These are phyloP conservation scores for Cenococcum geophilum DNA, from an alignment of 495 filamentous ascomycete species.

Conservation along the genomic window DNA sequence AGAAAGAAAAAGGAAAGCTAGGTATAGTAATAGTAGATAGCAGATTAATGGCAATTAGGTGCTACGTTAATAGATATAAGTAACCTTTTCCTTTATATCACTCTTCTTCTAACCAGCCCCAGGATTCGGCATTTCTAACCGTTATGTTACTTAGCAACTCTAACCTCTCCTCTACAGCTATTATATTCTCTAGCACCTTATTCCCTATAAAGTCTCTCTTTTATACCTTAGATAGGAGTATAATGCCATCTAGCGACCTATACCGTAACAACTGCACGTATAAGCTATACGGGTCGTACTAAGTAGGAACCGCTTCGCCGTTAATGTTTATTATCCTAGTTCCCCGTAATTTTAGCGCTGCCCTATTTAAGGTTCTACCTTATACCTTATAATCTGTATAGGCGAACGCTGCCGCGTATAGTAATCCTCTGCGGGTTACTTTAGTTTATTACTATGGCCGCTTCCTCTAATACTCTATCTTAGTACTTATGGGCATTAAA, in stretches of 20 bases:
- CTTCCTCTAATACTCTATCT: constrained; percentile 7
- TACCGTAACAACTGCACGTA: constrained; percentile 8
- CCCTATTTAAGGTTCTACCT: constrained; percentile 5
- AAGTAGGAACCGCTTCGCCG: constrained; percentile 6
- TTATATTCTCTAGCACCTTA: constrained; percentile 14
- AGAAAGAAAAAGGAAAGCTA: no score
- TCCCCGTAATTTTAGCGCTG: constrained; percentile 10
- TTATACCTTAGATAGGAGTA: constrained; percentile 11
- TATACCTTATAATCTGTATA: constrained; percentile 8
- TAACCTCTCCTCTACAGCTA: constrained; percentile 15
- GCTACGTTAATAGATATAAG: no score
- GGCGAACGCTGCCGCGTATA: not conserved
- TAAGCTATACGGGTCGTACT: constrained; percentile 15
- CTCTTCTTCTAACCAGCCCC: no score
- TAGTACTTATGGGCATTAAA: constrained; percentile 6
- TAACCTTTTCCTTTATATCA: no score
- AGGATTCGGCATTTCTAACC: constrained; percentile 13
- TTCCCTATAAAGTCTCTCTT: constrained; percentile 13
- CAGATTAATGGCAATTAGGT: no score
- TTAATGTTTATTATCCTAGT: not conserved
- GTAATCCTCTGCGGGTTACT: constrained; percentile 5
- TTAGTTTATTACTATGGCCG: constrained; percentile 3
- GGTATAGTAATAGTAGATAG: no score
- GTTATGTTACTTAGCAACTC: constrained; percentile 11
- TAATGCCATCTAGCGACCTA: not conserved